Evolutionary conservation across 2,329 filamentous ascomycete species (phyloP).

Genomic region (Scorias spongiosa): DNA sequence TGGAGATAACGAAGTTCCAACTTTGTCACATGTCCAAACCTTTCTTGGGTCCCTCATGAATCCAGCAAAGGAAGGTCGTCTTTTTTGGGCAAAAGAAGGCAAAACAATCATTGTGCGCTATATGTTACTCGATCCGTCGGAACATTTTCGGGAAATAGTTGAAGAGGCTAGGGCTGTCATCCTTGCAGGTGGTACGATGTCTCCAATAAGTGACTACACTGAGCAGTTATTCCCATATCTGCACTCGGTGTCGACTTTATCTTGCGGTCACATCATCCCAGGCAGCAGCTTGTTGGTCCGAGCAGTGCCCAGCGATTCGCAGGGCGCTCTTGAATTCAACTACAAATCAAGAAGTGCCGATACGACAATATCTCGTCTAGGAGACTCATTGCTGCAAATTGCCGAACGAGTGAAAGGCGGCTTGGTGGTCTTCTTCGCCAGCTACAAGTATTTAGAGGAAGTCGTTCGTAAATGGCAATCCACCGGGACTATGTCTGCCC

Average conservation of each 20-base stretch:
- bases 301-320: slow-evolving; percentile 41
- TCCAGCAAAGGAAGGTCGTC: slow-evolving; percentile 51
- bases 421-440: slow-evolving; percentile 88
- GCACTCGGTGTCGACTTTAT: slow-evolving; percentile 57
- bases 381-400: slow-evolving; percentile 54
- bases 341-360: slow-evolving; percentile 61
- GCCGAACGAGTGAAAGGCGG: slow-evolving; percentile 69
- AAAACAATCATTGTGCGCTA: slow-evolving; percentile 56
- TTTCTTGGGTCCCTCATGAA: slow-evolving; percentile 78
- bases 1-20: slow-evolving; percentile 27
- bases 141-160: slow-evolving; percentile 80
- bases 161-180: slow-evolving; percentile 75
- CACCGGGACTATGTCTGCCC: slow-evolving; percentile 12
- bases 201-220: slow-evolving; percentile 83
- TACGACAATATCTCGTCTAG: slow-evolving; percentile 54
- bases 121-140: slow-evolving; percentile 76
- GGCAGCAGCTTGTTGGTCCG: slow-evolving; percentile 64
- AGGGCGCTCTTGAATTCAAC: slow-evolving; percentile 64
- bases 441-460: slow-evolving; percentile 75
- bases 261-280: slow-evolving; percentile 90
- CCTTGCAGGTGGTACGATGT: slow-evolving; percentile 92
- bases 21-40: slow-evolving; percentile 46
- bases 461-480: slow-evolving; percentile 37
- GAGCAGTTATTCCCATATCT: slow-evolving; percentile 74
- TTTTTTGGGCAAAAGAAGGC: slow-evolving; percentile 38